Base-by-base conservation (phyloP, 352 stramenopile genomes). In the Hyaloperonospora brassicae region DNA sequence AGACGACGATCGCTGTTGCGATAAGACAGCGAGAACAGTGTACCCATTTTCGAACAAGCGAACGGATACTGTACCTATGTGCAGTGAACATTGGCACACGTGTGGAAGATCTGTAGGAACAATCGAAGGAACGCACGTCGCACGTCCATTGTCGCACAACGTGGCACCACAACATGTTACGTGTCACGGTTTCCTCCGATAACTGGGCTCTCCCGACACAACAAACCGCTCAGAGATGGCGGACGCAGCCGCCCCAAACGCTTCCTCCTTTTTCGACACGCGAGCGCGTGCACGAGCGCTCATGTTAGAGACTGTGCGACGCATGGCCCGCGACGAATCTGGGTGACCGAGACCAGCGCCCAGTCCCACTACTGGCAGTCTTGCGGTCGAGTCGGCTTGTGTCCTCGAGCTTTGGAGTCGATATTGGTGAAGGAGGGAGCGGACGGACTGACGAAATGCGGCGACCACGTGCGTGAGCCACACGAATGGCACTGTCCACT, bases 251-350 rank as follows among this genome's bases (percentile, higher is more conserved):
- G 82, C 82, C 21, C 82, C 82, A 50, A 93, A 90, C 61, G 86
- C 86, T 41, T 89, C 78, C 24, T 93, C 82, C 55, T 90, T 90
- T 66, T 89, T 90, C 25, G 75, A 88, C 9, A 93, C 79, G 48
- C 74, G 84, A 8, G 83, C 72, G 44, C 88, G 78, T 5, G 77
- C 69, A 13, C 82, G 77, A 24, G 69, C 59, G 23, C 74, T 76
- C 36, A 76, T 72, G 31, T 84, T 88, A 25, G 78, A 88, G 21
- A 68, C 62, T 7, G 73, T 70, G n/a, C 78, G 76, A 7, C 79
- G 67, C 47, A 80, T 69, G 1, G 62, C 66, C 52, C 61, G 57
- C 25, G 69, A 66, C 46, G 78, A 74, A 34, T 79, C 68, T n/a
- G 54, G 60, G 17, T 64, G 58, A 43, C 41, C 51, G 41, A 66